Percentiles rank a stretch among this genome's conserved stretches.
phyloP scores from a whole-genome alignment of 768 basidiomycete genomes.

The Exidia glandulosa region DNA sequence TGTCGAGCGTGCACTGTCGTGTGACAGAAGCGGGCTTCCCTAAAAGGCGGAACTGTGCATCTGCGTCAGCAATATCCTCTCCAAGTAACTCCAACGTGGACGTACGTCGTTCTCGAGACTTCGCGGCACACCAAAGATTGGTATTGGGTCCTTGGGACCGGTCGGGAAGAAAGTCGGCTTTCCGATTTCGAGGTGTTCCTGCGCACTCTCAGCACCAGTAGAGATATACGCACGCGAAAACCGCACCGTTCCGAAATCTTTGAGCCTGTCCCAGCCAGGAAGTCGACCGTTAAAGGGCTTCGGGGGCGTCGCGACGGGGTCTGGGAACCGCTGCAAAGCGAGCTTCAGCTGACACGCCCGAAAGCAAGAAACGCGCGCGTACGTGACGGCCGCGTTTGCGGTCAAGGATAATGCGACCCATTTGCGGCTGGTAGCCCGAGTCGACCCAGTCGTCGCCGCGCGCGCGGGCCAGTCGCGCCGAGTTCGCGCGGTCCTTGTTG shows the following conservation, averaged over 20 bases:
- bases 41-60: conserved; percentile 51
- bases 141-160: conserved; percentile 21
- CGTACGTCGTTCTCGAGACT: conserved; percentile 61
- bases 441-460: not conserved
- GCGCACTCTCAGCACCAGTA: not conserved
- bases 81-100: not conserved
- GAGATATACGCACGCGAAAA: not conserved
- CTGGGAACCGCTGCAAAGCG: not conserved
- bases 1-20: conserved; percentile 50
- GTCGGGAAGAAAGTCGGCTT: not conserved
- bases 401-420: not conserved
- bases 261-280: not conserved
- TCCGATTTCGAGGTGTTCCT: not conserved
- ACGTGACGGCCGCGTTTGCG: not conserved
- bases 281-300: not conserved
- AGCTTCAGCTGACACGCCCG: not conserved
- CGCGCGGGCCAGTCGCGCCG: not conserved
- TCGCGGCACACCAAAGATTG: conserved; percentile 61
- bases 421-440: not conserved
- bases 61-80: not conserved
- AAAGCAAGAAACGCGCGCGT: not conserved
- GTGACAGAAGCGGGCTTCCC: conserved; percentile 63
- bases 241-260: not conserved
- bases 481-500: not conserved
- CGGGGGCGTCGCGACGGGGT: not conserved